Conservation (phyloP, 2,329 filamentous ascomycete genomes). For the Fusarium stilboides region DNA sequence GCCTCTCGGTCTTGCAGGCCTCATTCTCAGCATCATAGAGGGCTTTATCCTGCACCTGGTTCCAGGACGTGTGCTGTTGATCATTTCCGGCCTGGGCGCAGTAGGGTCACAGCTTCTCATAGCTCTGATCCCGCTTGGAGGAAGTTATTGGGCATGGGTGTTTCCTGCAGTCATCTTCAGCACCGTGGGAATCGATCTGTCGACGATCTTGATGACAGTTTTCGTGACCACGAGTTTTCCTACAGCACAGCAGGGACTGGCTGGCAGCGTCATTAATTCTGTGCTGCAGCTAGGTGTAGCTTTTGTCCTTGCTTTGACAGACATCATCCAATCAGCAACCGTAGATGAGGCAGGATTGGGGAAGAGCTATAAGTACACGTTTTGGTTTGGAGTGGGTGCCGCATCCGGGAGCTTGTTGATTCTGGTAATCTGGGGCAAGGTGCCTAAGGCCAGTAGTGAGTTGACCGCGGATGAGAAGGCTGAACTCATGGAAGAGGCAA, state of each 20-base stretch:
- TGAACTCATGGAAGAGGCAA: no score
- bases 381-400: no score
- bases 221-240: slow-evolving; percentile 14
- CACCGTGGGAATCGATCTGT: slow-evolving; percentile 11
- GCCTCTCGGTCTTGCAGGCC: slow-evolving; percentile 8
- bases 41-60: slow-evolving; percentile 6
- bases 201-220: slow-evolving; percentile 6
- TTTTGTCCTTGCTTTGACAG: slow-evolving; percentile 3
- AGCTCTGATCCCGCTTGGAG: slow-evolving; percentile 4
- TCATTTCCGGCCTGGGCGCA: slow-evolving; percentile 3
- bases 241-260: slow-evolving; percentile 4
- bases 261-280: slow-evolving; percentile 1
- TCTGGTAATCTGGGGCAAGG: no score
- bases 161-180: slow-evolving; percentile 4
- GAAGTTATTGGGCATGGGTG: slow-evolving; percentile 15
- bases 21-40: slow-evolving; percentile 2
- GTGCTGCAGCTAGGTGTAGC: slow-evolving; percentile 1
- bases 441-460: no score
- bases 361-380: no score
- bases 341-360: no score
- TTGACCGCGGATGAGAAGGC: no score
- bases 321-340: no score
- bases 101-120: slow-evolving; percentile 10
- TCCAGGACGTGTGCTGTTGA: slow-evolving; percentile 10
- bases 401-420: no score